Evolutionary conservation across 768 basidiomycete species (phyloP).

Genomic region (Phlegmacium glaucopus): DNA sequence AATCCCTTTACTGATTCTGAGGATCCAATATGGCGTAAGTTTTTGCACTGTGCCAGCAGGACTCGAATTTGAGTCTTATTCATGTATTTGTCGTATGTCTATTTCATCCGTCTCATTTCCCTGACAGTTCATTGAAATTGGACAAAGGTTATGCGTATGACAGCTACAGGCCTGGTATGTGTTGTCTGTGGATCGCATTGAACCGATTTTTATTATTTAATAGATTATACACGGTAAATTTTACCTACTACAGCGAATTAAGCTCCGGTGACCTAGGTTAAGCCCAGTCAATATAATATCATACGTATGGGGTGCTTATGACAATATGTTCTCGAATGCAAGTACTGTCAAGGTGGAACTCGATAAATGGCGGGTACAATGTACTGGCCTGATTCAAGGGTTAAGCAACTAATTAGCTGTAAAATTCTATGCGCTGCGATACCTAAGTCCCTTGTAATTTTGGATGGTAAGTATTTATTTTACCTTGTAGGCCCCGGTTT

Average conservation of each 20-base stretch:
- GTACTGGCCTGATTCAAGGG: background rate
- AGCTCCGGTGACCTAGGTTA: constrained; percentile 42
- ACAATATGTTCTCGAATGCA: constrained; percentile 92
- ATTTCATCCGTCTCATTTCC: background rate
- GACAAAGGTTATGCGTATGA: constrained; percentile 85
- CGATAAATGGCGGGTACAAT: constrained; percentile 77
- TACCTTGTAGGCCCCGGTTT: background rate
- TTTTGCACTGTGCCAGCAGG: background rate
- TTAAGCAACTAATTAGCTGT: constrained; percentile 46
- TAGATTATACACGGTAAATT: constrained; percentile 65
- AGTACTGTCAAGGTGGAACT: constrained; percentile 99
- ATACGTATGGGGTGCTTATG: constrained; percentile 99
- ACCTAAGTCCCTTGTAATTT: constrained; percentile 88
- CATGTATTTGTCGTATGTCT: constrained; percentile 17
- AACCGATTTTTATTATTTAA: constrained; percentile 24
- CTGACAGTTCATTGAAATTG: constrained; percentile 1
- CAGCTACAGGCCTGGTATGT: constrained; percentile 80
- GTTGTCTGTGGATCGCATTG: constrained; percentile 18
- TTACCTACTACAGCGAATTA: background rate
- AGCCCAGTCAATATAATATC: constrained; percentile 89
- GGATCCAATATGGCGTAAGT: constrained; percentile 88
- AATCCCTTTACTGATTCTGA: constrained; percentile 19
- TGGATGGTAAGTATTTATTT: constrained; percentile 71
- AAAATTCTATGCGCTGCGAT: constrained; percentile 94
- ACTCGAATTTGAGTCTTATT: background rate